phyloP scores from a whole-genome alignment of 129 eudicot species.

The Flaveria ramosissima region DNA sequence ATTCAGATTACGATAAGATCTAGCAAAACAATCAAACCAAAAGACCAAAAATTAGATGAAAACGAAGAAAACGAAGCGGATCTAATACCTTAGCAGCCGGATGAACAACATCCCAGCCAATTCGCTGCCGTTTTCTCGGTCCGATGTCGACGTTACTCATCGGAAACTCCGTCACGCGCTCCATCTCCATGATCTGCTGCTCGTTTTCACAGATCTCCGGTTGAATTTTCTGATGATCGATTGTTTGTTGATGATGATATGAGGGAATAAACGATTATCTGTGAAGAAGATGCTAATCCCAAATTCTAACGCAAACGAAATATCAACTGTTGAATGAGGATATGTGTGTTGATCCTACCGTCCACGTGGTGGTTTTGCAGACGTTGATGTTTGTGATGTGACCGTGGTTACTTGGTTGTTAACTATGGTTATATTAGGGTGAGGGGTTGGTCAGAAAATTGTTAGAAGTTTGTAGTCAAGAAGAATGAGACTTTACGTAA shows the following conservation, averaged over 20 bases:
- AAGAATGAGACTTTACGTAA: no score
- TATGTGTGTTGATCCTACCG: conserved; percentile 5
- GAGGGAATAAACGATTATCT: background rate
- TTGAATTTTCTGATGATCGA: background rate
- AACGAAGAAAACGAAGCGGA: conserved; percentile 8
- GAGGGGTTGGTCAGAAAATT: no score
- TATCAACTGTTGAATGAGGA: background rate
- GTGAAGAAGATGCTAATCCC: conserved; percentile 4
- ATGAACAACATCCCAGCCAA: conserved; percentile 35
- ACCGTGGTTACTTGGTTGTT: no score
- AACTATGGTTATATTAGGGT: conserved; percentile 15
- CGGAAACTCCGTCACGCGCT: conserved; percentile 35
- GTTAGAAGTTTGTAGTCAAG: no score
- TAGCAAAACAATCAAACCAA: conserved; percentile 23
- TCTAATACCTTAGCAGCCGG: conserved; percentile 23
- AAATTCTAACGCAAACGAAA: conserved; percentile 23
- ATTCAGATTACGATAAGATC: conserved; percentile 18
- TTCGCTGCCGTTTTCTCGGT: conserved; percentile 31
- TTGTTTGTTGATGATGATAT: background rate
- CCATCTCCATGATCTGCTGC: conserved; percentile 30
- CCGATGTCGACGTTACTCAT: conserved; percentile 28
- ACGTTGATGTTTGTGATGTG: conserved; percentile 15
- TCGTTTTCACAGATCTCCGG: background rate
- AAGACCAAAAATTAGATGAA: background rate
- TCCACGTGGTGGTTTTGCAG: conserved; percentile 7